Conservation (phyloP, 1,284 basidiomycete species). For the Microbotryomycetes sp. region DNA sequence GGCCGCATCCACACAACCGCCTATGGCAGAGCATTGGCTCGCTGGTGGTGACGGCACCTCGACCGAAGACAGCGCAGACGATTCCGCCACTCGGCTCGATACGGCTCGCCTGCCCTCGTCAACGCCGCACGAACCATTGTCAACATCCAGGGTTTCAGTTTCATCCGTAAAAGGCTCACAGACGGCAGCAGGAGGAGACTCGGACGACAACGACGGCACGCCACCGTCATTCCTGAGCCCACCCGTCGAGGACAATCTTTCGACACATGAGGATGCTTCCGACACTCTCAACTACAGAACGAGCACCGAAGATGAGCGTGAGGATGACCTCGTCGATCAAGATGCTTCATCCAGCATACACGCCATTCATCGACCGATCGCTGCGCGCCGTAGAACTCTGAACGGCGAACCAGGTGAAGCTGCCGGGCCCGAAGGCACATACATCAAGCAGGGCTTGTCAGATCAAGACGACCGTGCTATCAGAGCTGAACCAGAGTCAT, state of each 20-base stretch:
- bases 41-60: neutral
- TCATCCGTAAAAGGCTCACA: neutral
- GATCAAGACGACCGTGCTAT: neutral
- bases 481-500: conserved; percentile 25
- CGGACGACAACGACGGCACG: neutral
- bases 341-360: conserved; percentile 67
- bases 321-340: neutral
- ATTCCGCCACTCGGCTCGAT: neutral
- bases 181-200: neutral
- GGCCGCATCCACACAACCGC: neutral
- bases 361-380: conserved; percentile 71
- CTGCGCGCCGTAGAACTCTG: conserved; percentile 34
- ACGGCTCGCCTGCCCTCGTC: neutral
- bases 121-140: neutral
- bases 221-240: conserved; percentile 3
- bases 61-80: neutral
- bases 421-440: neutral
- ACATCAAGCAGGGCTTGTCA: neutral
- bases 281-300: neutral
- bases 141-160: neutral
- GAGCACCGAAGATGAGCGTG: neutral
- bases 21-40: neutral
- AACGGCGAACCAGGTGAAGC: conserved; percentile 20
- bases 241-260: too few relatives aligned
- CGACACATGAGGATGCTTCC: neutral